Evolutionary conservation across 768 basidiomycete species (phyloP), one percentile per base, ranked within the genome.

Genomic region (Kwoniella dejecticola): DNA sequence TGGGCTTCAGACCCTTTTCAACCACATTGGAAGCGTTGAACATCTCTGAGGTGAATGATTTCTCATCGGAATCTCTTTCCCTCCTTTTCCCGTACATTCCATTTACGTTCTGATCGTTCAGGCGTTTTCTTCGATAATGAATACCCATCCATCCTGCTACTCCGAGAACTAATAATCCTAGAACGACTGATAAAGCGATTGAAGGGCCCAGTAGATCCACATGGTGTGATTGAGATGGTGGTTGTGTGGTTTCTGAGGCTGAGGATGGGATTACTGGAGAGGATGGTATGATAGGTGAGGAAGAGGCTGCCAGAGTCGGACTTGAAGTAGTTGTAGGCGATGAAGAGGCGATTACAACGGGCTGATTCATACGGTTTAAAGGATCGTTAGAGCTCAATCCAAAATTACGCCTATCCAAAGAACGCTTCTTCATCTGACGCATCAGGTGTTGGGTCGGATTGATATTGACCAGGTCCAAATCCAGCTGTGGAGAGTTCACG

Each of bases 71-170:
- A 33, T 47, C 54, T 33, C 55, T 36, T 47, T 52, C 46, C 10
- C 47, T 50, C 24, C 41, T 49, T 17, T 30, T 62, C 13, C 17
- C 27, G 33, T 44, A 53, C 4, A n/a, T 45, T 8, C 26, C 52
- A 4, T 38, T 21, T 36, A 30, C 45, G n/a, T 30, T 29, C 21
- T 23, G n/a, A n/a, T n/a, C n/a, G n/a, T n/a, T n/a, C n/a, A 36
- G n/a, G 21, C 41, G 36, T 50, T 27, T 55, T 19, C 59, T 41
- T 7, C 66, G 60, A 63, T 69, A 69, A 15, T 41, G 31, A 23
- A 62, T 26, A 19, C 63, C 64, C 11, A 61, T 64, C 67, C 67
- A 69, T 21, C 56, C 44, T n/a, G 63, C 60, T 38, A 63, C 61
- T 7, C 67, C 67, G 2, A 69, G 46, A 21, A 65, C 42, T 26